phyloP scores from a whole-genome alignment of 148 eudicot genomes.

The Polygonum maritimum region DNA sequence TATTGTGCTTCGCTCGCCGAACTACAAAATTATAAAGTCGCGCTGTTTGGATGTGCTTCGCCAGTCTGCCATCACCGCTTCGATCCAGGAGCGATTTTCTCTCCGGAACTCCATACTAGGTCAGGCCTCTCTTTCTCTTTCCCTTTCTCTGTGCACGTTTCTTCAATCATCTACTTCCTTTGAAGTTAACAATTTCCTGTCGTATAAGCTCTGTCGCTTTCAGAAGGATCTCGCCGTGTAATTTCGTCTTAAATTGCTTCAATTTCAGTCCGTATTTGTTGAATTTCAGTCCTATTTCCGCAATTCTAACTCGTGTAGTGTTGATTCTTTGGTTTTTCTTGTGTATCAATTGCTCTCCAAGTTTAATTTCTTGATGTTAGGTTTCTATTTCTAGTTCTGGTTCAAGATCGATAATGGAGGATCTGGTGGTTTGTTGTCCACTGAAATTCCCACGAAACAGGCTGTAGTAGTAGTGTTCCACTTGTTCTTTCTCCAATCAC shows the following conservation, averaged over 20 bases:
- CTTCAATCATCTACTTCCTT: not conserved
- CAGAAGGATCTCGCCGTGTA: not conserved
- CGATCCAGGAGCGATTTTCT: not conserved
- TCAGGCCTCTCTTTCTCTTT: not conserved
- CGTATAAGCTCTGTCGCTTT: not conserved
- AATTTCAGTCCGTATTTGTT: not conserved
- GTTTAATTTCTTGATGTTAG: not conserved
- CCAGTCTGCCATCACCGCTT: not conserved
- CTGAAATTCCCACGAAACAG: not conserved
- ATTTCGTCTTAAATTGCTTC: not conserved
- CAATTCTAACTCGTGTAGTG: not conserved
- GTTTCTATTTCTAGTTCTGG: not conserved
- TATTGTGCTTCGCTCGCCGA: too few relatives aligned
- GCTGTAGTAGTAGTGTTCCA: not conserved
- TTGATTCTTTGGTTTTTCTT: not conserved
- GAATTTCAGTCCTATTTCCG: not conserved
- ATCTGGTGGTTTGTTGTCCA: not conserved
- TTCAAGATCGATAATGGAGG: not conserved
- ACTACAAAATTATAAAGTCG: too few relatives aligned
- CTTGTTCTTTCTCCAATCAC: not conserved
- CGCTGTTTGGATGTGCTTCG: not conserved
- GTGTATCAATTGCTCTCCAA: not conserved
- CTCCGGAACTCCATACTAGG: not conserved
- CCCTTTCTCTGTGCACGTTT: not conserved
- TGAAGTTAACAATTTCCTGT: not conserved